These are phyloP conservation scores for Macrophomina pseudophaseolina DNA, from an alignment of 2,329 filamentous ascomycete species.

Conservation along the genomic window DNA sequence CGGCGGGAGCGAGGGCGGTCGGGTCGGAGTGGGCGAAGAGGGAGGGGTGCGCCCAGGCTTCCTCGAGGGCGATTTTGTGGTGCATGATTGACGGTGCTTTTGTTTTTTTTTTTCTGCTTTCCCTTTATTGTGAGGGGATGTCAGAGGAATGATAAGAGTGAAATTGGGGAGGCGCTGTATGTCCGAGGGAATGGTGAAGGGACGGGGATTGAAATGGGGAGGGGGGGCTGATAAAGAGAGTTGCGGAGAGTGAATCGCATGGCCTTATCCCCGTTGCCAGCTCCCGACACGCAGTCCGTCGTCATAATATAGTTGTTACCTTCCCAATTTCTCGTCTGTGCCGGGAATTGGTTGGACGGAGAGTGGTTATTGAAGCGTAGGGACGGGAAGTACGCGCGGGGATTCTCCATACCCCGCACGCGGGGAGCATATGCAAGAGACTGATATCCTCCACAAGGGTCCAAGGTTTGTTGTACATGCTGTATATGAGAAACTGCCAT, in stretches of 20 bases:
- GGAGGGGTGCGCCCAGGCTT: conserved; percentile 6
- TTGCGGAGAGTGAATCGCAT: background rate
- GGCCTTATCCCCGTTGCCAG: background rate
- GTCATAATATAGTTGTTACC: background rate
- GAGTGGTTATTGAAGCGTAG: background rate
- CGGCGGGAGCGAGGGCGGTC: background rate
- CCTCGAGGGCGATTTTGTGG: conserved; percentile 21
- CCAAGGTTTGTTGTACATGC: no score
- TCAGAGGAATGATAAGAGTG: no score
- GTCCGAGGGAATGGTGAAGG: no score
- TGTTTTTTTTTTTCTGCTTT: no score
- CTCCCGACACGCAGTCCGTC: background rate
- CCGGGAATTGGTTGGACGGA: background rate
- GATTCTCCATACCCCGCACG: background rate
- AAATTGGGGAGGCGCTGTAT: no score
- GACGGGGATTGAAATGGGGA: background rate
- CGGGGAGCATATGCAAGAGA: background rate
- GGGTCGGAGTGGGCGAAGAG: background rate
- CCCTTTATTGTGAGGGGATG: no score
- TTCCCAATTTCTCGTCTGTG: background rate
- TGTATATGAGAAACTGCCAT: no score
- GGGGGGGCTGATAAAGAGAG: background rate
- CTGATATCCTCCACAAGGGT: no score
- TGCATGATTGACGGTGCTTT: background rate
- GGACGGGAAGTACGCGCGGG: background rate